Conservation (phyloP, 2,329 filamentous ascomycete genomes). For the Paecilomyces niveus region DNA sequence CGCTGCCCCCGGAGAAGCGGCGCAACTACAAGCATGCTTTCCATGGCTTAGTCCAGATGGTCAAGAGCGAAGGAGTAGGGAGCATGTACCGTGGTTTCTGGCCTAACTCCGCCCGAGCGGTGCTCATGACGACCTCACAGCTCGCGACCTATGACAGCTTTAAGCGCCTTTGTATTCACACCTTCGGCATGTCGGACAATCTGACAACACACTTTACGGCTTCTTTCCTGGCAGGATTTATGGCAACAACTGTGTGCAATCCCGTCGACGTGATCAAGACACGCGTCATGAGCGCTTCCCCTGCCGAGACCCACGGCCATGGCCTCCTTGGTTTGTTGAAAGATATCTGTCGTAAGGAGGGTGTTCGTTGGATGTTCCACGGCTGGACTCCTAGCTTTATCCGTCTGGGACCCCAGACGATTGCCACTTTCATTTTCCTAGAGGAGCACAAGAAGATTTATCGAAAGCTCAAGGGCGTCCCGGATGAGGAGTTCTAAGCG, state of each 20-base stretch:
- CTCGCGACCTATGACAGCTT: slow-evolving; percentile 59
- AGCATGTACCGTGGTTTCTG: slow-evolving; percentile 72
- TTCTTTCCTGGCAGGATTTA: slow-evolving; percentile 56
- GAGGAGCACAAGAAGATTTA: slow-evolving; percentile 63
- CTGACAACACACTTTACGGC: slow-evolving; percentile 56
- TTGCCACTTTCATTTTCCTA: slow-evolving; percentile 59
- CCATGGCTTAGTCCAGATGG: slow-evolving; percentile 80
- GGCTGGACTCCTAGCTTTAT: slow-evolving; percentile 64
- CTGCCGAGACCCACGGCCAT: slow-evolving; percentile 33
- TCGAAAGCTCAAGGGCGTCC: slow-evolving; percentile 32
- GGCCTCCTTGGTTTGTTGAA: slow-evolving; percentile 43
- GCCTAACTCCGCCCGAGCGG: slow-evolving; percentile 55
- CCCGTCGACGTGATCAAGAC: slow-evolving; percentile 64
- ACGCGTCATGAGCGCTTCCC: slow-evolving; percentile 53
- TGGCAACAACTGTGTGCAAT: slow-evolving; percentile 60
- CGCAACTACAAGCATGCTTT: slow-evolving; percentile 86
- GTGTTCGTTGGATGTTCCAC: slow-evolving; percentile 57
- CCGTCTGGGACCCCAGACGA: slow-evolving; percentile 57
- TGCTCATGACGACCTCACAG: slow-evolving; percentile 61
- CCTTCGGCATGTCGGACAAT: slow-evolving; percentile 48
- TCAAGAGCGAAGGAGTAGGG: slow-evolving; percentile 68
- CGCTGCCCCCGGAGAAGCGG: slow-evolving; percentile 64
- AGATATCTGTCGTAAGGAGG: slow-evolving; percentile 51
- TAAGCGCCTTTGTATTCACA: slow-evolving; percentile 49
- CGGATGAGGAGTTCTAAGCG: slow-evolving; percentile 49